Evolutionary conservation across 805 yeast genomes (phyloP).

Genomic region (Candida glaebosa): DNA sequence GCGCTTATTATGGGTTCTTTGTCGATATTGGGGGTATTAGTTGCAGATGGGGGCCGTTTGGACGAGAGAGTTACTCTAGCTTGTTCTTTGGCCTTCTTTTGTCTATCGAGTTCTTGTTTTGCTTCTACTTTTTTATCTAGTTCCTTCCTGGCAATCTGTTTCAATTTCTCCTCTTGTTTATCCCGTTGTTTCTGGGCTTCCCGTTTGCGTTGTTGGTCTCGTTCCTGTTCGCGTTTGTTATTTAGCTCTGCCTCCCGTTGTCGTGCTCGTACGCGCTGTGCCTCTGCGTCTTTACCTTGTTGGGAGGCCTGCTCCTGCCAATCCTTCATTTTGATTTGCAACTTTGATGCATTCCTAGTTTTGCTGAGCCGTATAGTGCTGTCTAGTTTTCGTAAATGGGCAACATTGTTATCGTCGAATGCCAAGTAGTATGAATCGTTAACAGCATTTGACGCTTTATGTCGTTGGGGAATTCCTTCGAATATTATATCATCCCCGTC

Average conservation of each 20-base stretch:
- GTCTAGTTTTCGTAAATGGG: constrained; percentile 24
- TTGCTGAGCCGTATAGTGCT: constrained; percentile 34
- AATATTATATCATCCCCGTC: constrained; percentile 26
- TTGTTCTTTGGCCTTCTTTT: constrained; percentile 2
- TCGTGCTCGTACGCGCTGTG: background rate
- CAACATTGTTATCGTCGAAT: constrained; percentile 11
- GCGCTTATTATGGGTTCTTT: constrained; percentile 24
- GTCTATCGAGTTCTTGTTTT: background rate
- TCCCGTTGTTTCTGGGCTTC: constrained; percentile 5
- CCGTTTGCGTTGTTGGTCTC: constrained; percentile 1
- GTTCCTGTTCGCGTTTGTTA: constrained; percentile 1
- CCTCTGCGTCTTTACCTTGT: background rate
- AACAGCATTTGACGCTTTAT: constrained; percentile 13
- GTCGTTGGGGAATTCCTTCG: constrained; percentile 36
- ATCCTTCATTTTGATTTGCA: constrained; percentile 19
- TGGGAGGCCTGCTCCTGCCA: constrained; percentile 15
- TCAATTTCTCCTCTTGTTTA: background rate
- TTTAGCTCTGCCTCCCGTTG: constrained; percentile 6
- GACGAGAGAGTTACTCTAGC: constrained; percentile 6
- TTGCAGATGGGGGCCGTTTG: constrained; percentile 14
- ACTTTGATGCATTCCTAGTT: constrained; percentile 32
- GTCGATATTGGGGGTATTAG: constrained; percentile 11
- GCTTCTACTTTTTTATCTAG: constrained; percentile 1
- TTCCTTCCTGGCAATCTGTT: background rate
- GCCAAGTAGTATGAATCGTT: constrained; percentile 31